These are phyloP conservation scores for Linum lewisii DNA, from an alignment of 345 rosid genomes.

Conservation along the genomic window DNA sequence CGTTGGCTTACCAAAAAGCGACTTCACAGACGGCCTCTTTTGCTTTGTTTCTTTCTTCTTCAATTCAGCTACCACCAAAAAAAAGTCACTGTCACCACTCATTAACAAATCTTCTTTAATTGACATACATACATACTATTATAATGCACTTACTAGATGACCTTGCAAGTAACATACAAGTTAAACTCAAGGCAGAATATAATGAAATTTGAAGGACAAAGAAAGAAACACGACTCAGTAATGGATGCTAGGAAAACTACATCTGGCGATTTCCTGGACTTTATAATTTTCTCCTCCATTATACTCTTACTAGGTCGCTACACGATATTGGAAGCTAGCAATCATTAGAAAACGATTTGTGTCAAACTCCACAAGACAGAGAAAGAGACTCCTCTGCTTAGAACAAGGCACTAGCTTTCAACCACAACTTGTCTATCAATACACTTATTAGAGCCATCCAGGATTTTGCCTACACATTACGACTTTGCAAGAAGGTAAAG, in stretches of 20 bases:
- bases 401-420: neutral
- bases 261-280: neutral
- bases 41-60: constrained; percentile 62
- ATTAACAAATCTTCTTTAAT: neutral
- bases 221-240: neutral
- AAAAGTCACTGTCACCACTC: constrained; percentile 8
- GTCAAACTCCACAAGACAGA: neutral
- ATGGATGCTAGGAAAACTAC: neutral
- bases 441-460: too few relatives aligned
- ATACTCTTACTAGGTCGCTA: neutral
- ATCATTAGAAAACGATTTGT: too few relatives aligned
- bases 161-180: neutral
- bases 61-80: constrained; percentile 51
- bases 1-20: constrained; percentile 59
- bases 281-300: neutral
- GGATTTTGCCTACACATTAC: too few relatives aligned
- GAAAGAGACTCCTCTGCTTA: neutral
- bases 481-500: too few relatives aligned
- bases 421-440: too few relatives aligned
- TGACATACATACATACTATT: too few relatives aligned
- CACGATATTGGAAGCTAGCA: neutral
- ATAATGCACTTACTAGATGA: neutral
- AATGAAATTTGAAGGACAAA: too few relatives aligned
- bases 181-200: neutral
- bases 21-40: constrained; percentile 61